A percentile compares a stretch with the other conserved stretches of the same genome.
Conservation (phyloP, 257 asterid species). For the Ocimum tenuiflorum region DNA sequence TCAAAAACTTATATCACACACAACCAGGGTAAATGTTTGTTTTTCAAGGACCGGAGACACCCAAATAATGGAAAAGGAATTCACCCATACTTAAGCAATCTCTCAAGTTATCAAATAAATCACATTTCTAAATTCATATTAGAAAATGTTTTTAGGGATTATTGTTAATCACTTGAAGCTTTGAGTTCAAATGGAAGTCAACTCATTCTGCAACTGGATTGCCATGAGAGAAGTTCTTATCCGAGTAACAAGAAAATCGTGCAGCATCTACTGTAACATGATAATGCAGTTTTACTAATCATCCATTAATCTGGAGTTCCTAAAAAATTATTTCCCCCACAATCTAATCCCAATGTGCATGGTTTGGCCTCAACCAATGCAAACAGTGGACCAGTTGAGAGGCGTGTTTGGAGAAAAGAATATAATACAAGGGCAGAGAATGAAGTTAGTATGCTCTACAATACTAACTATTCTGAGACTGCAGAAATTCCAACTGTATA, state of each 20-base stretch:
- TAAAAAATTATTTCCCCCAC: not conserved
- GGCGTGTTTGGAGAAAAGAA: not conserved
- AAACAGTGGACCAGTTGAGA: not conserved
- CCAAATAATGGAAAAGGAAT: not conserved
- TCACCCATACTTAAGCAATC: not conserved
- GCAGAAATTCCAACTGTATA: conserved; percentile 22
- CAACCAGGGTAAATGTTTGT: no score
- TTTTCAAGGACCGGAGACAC: not conserved
- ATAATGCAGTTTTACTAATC: not conserved
- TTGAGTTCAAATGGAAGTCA: not conserved
- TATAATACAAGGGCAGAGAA: no score
- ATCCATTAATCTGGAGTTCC: not conserved
- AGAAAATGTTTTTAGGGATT: not conserved
- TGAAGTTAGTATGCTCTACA: not conserved
- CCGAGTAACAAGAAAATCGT: not conserved
- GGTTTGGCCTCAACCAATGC: not conserved
- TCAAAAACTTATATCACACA: not conserved
- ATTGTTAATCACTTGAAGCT: not conserved
- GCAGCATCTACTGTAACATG: not conserved
- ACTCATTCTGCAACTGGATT: not conserved
- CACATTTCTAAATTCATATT: not conserved
- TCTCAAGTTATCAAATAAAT: not conserved
- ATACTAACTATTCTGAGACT: conserved; percentile 11
- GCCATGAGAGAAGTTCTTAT: not conserved
- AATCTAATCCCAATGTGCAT: not conserved